A percentile compares a stretch with the other conserved stretches of the same genome.
These are phyloP conservation scores for Psilocybe subaeruginosa DNA, from an alignment of 768 basidiomycete genomes.

Conservation along the genomic window DNA sequence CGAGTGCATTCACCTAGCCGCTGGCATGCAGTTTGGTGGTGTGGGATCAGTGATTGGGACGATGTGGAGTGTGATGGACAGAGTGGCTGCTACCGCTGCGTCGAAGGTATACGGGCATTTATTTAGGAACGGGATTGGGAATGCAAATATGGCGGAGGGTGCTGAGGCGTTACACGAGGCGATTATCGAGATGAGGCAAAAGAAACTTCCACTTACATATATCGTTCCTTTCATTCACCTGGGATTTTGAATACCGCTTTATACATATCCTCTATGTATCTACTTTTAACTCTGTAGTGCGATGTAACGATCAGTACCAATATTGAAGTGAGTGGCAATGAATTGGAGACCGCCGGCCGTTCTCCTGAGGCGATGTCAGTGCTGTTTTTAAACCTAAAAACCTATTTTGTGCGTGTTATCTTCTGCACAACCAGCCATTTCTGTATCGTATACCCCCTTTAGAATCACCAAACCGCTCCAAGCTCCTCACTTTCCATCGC, in stretches of 20 bases:
- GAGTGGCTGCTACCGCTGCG: neutral
- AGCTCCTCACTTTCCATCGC: too few species aligned
- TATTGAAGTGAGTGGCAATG: too few species aligned
- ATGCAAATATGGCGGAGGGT: neutral
- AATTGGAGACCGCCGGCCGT: too few species aligned
- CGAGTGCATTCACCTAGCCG: slow-evolving; percentile 6
- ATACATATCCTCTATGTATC: too few species aligned
- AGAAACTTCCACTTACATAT: neutral
- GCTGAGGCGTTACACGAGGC: slow-evolving; percentile 5
- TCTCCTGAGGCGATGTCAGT: too few species aligned
- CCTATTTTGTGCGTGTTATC: too few species aligned
- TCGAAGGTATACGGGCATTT: neutral
- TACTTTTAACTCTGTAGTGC: accelerated
- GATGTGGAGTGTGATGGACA: slow-evolving; percentile 5
- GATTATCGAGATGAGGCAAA: neutral
- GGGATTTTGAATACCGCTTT: neutral
- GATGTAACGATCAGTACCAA: too few species aligned
- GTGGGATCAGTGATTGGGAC: slow-evolving; percentile 3
- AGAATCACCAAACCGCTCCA: too few species aligned
- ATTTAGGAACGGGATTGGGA: neutral
- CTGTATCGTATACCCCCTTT: too few species aligned
- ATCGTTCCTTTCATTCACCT: slow-evolving; percentile 8
- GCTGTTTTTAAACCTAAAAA: too few species aligned
- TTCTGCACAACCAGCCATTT: too few species aligned
- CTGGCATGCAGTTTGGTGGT: slow-evolving; percentile 6